Evolutionary conservation across 257 asterid species (phyloP).

Genomic region (Solanum ossicruentum): DNA sequence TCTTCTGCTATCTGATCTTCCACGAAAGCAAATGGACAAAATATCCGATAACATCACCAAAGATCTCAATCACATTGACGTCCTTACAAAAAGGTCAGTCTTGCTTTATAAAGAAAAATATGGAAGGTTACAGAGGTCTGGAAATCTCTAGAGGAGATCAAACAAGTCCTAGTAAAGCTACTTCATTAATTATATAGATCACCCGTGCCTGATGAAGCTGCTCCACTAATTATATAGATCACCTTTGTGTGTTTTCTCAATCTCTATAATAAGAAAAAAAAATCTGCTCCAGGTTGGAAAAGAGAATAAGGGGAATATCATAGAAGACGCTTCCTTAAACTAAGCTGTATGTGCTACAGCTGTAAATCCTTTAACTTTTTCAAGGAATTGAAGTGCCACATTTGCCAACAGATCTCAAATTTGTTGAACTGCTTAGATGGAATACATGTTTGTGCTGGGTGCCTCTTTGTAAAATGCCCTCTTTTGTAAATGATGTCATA

Average conservation of each 20-base stretch:
- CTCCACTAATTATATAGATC: not conserved
- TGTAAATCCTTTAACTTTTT: not conserved
- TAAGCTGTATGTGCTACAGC: not conserved
- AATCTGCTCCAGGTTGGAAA: not conserved
- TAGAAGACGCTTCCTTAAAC: not conserved
- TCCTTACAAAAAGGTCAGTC: slow-evolving; percentile 71
- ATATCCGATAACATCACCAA: slow-evolving; percentile 68
- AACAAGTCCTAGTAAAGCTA: not conserved
- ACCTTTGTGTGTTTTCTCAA: not conserved
- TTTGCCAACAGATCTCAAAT: not conserved
- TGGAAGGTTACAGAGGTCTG: not conserved
- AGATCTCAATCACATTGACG: slow-evolving; percentile 86
- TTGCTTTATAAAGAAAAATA: not conserved
- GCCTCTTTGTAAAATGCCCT: not conserved
- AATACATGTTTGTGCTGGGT: not conserved
- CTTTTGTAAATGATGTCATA: not conserved
- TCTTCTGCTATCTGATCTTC: slow-evolving; percentile 90
- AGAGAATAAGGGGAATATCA: not conserved
- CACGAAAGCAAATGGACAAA: slow-evolving; percentile 88
- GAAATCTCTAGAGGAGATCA: not conserved
- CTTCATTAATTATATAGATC: not conserved
- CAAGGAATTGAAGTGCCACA: not conserved
- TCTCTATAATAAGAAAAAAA: not conserved
- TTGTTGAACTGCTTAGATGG: not conserved
- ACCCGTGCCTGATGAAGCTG: not conserved